Base-by-base conservation (phyloP, 495 filamentous ascomycete genomes). In the Cercophora scortea region DNA sequence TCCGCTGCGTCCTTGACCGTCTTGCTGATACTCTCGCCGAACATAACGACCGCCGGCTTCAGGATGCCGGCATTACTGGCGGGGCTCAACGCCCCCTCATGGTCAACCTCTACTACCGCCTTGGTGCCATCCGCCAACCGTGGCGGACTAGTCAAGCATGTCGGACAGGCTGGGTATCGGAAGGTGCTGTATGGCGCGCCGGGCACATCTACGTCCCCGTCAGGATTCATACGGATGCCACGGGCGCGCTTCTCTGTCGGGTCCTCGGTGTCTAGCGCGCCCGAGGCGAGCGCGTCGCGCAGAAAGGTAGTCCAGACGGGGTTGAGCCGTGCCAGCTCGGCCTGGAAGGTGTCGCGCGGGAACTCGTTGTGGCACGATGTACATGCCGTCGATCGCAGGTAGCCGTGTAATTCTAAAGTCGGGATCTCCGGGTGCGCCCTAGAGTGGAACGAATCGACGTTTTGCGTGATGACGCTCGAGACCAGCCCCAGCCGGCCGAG, bases 1-100 rank as follows among this genome's bases (percentile, higher is more conserved):
- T 96, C 90, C 1, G 90, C 92, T n/a, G 80, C 83, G 1, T 61
- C 55, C 63, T 91, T 96, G 12, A 90, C 83, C 4, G 61, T 50
- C 2, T 64, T 61, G 4, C 78, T 70, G 33, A 96, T 93, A 49
- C 81, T 89, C 68, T 98, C 93, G 4, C 93, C 93, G 66, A 98
- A 98, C 89, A 98, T 95, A 47, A 86, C 82, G 0, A 98, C 92
- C 1, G 84, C 84, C 4, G 93, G 93, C 63, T 98, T 97, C 41
- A 98, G 60, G 13, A 98, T 80, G 1, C 89, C 90, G 3, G 82
- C 87, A 12, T 71, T 89, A 42, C 86, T 90, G 0, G 69, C 66
- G 1, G 78, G 58, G 47, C 72, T 68, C 87, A 83, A 95, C 4
- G 90, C 92, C 0, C 93, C 92, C 54, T 96, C 90, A 0, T 55